Base-by-base conservation (phyloP, 371 early-diverging fungal species). In the Dichotomocladium elegans region DNA sequence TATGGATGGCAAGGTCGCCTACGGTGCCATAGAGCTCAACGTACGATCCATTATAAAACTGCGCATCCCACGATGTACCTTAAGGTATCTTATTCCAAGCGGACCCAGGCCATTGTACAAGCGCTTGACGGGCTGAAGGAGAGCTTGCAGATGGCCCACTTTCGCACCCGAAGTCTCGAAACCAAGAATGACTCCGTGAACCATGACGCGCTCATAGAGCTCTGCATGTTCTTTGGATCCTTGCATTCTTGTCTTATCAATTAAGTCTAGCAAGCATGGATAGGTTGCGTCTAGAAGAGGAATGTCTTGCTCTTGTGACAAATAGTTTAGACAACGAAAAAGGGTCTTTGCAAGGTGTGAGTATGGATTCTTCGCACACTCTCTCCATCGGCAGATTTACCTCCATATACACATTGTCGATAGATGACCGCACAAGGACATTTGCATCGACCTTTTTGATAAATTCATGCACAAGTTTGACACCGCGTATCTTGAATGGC, bases 381-480 rank as follows among this genome's bases (percentile, higher is more conserved):
- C 0, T 12, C 37, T 17, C 10, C 1, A 22, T 11, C 24, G 1
- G 11, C 15, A 41, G 17, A 25, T n/a, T 30, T 49, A 65, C 74
- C 63, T 73, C 75, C 12, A 64, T 34, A 44, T 65, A 69, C 0
- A 74, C 60, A 14, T 62, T 62, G 17, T 67, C 69, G 2, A 71
- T 28, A 3, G 68, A 65, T 17, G 27, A 56, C 9, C 27, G 37
- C 8, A 41, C 30, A 4, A 64, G 42, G 10, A 52, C n/a, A 10
- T 35, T 15, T 1, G 51, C 19, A 22, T 63, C 55, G 5, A 74
- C 10, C 37, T 61, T 66, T 3, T 17, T 56, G 0, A 74, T 41
- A 12, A 70, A 35, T 12, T 3, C 9, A 44, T 66, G 68, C 3
- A 74, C 41, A 37, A 71, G 41, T 3, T 26, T n/a, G 1, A 71